These are phyloP conservation scores for Gonium pectorale DNA, from an alignment of 139 green algal species.

Conservation along the genomic window DNA sequence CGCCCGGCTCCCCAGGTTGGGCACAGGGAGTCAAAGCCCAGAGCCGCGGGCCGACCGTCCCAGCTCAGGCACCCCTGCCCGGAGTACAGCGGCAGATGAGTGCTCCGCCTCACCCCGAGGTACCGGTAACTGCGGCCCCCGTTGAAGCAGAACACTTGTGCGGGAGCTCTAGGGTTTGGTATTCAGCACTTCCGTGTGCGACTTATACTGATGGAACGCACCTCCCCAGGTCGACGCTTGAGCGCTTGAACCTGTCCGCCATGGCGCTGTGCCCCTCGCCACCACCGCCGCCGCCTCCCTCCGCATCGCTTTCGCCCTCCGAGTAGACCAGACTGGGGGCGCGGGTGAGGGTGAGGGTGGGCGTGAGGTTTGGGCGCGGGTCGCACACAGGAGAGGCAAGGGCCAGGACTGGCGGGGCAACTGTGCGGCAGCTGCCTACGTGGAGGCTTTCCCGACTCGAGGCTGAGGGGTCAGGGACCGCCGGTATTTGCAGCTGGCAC, in stretches of 20 bases:
- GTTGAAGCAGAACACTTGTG: no score
- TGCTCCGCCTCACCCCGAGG: background rate
- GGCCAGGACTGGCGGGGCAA: background rate
- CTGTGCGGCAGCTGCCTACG: no score
- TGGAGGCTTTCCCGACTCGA: no score
- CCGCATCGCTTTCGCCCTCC: background rate
- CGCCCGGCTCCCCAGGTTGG: no score
- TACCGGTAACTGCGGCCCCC: no score
- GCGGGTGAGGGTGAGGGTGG: background rate
- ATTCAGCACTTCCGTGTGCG: background rate
- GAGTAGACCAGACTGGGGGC: background rate
- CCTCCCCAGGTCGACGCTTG: slow-evolving; percentile 19
- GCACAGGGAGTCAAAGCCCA: no score
- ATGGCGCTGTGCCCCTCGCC: background rate
- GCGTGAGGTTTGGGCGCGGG: background rate
- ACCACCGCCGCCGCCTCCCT: background rate
- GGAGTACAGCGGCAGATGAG: background rate
- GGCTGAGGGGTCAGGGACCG: no score
- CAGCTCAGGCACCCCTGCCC: background rate
- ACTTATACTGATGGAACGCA: background rate
- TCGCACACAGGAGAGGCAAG: background rate
- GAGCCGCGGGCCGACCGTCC: background rate
- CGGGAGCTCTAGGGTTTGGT: background rate
- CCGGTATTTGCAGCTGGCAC: no score
- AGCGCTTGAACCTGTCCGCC: background rate